Evolutionary conservation across 345 rosid species (phyloP), one percentile per base, ranked within the genome.

Genomic region (Jatropha curcas): DNA sequence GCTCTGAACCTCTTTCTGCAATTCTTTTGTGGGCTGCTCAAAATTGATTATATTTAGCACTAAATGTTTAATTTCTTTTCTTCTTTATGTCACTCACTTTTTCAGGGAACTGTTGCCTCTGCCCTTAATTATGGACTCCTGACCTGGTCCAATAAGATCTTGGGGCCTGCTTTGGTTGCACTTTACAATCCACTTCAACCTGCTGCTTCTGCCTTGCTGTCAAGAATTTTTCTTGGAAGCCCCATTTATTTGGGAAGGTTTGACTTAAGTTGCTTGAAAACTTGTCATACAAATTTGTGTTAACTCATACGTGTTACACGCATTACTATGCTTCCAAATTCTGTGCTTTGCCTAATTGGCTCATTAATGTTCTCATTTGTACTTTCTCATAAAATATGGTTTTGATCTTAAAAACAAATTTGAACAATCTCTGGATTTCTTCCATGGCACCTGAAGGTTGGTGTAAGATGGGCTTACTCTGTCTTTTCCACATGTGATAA

Each of bases 161-260:
- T 95, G 77, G 99, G 98, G 50, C 99, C 99, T 61, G 82, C 99
- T 65, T 81, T 95, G 86, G 99, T 95, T 72, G 92, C 99, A 72
- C 93, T 95, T 28, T 95, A 95, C 87, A 84, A 86, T 76, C 99
- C 99, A 66, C 98, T 95, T 72, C 99, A 95, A 80, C 98, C 98
- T 4, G 96, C 92, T 22, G 89, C 95, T 25, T 92, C 99, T 60
- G 87, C 98, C 65, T 81, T 91, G 57, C 84, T 95, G 24, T 92
- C 99, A 35, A 89, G 87, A 81, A 68, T 91, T 75, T 95, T 95
- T 84, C 98, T 95, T 27, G 99, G 98, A 60, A 95, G 97, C 71
- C 88, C 98, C 20, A 81, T 95, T 63, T 92, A 89, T 83, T 76
- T 92, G 82, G 99, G 99, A 88, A 95, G 99, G 99, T 95, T 66